phyloP scores from a whole-genome alignment of 805 yeast genomes.

The Ogataea nitratoaversa region DNA sequence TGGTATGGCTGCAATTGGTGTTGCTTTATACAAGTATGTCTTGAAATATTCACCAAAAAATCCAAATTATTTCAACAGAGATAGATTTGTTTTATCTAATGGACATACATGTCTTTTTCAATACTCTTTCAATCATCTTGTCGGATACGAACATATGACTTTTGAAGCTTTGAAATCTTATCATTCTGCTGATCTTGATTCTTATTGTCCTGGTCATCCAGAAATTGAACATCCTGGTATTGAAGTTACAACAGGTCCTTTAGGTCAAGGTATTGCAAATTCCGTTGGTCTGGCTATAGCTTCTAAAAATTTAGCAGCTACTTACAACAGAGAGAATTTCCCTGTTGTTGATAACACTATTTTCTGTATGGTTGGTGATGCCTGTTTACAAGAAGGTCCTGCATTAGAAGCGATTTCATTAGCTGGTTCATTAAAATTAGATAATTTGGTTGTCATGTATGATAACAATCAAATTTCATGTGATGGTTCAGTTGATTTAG shows the following conservation, averaged over 20 bases:
- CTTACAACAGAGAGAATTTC: conserved; percentile 83
- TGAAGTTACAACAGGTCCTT: conserved; percentile 97
- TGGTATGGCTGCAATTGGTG: conserved; percentile 96
- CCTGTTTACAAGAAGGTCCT: conserved; percentile 97
- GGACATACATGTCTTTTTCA: conserved; percentile 94
- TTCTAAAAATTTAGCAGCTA: conserved; percentile 84
- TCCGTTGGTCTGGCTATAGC: conserved; percentile 97
- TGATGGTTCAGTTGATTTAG: conserved; percentile 85
- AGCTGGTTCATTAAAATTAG: conserved; percentile 93
- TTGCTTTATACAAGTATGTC: conserved; percentile 67
- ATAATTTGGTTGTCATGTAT: conserved; percentile 89
- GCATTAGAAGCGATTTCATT: conserved; percentile 88
- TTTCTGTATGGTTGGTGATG: conserved; percentile 87
- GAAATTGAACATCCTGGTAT: conserved; percentile 89
- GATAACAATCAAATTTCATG: conserved; percentile 96
- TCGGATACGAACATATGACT: conserved; percentile 69
- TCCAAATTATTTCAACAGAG: conserved; percentile 91
- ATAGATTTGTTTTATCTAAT: conserved; percentile 89
- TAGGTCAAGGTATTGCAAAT: conserved; percentile 95
- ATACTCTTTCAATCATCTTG: conserved; percentile 79
- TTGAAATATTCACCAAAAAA: conserved; percentile 85
- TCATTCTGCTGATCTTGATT: conserved; percentile 65
- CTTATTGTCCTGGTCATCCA: conserved; percentile 97
- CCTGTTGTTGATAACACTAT: conserved; percentile 69
- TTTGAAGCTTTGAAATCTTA: conserved; percentile 85